Evolutionary conservation across 2,329 filamentous ascomycete species (phyloP), one percentile per base, ranked within the genome.

Genomic region (Didymella keratinophila): DNA sequence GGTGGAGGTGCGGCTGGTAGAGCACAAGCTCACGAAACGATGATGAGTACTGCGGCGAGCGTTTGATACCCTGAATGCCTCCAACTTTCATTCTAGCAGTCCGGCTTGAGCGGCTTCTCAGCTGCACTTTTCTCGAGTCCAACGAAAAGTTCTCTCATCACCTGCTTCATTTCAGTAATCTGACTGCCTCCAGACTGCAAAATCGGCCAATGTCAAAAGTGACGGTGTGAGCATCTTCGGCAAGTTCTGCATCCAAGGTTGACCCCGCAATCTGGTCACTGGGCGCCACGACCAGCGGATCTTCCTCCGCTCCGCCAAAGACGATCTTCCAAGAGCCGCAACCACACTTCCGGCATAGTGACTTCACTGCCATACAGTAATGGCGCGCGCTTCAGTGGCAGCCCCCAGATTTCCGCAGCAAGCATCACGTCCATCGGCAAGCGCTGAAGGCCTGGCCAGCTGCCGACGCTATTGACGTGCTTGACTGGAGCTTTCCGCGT

Each of bases 181-280:
- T 9, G 16, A 37, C 34, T 37, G n/a, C 16, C 34, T 37, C n/a
- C 2, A 32, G 12, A 6, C 30, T 28, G 27, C 27, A 7, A 7
- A 7, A n/a, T n/a, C n/a, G n/a, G n/a, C n/a, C n/a, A n/a, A 25
- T 25, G 23, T 4, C 23, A 3, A 25, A 3, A 25, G 3, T 25
- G 23, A 7, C 7, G 23, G 7, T 4, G 23, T 25, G 23, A 20
- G 34, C n/a, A n/a, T n/a, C n/a, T 10, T 4, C 16, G 12, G 11
- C 30, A 12, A 36, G 32, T 10, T 36, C 32, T 20, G 37, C 39
- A 11, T 49, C 62, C 58, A 61, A 66, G 58, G 39, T 32, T 23
- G 48, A 62, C 64, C 62, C 64, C 64, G 62, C 64, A 66, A 50
- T 59, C 23, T 66, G 60, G 53, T 56, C 51, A 53, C 44, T 28